Conservation (phyloP, 495 filamentous ascomycete genomes). For the Trichoderma asperelloides region DNA sequence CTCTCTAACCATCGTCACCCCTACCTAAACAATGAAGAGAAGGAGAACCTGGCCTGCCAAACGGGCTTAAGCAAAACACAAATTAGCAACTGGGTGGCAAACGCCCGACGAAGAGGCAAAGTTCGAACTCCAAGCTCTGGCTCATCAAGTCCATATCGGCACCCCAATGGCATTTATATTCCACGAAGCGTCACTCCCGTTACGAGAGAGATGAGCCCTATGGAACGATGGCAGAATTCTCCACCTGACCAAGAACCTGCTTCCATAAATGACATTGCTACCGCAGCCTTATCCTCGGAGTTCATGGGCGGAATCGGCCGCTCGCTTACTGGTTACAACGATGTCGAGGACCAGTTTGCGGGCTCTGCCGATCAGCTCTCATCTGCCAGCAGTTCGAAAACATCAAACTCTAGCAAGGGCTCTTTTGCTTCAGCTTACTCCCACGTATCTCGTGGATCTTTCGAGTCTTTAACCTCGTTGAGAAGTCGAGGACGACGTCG, state of each 20-base stretch:
- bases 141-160: conserved; percentile 43
- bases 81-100: conserved; percentile 80
- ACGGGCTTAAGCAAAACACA: conserved; percentile 69
- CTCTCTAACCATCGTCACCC: conserved; percentile 63
- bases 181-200: conserved; percentile 37
- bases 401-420: conserved; percentile 55
- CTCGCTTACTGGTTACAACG: conserved; percentile 43
- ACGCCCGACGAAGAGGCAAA: conserved; percentile 70
- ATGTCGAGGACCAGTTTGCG: conserved; percentile 36
- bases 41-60: conserved; percentile 58
- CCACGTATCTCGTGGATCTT: conserved; percentile 54
- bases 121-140: conserved; percentile 48
- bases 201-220: conserved; percentile 55
- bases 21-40: conserved; percentile 76
- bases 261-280: conserved; percentile 64
- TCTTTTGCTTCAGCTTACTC: conserved; percentile 69
- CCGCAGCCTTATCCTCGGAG: conserved; percentile 50
- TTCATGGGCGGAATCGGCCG: conserved; percentile 17
- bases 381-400: conserved; percentile 63
- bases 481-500: conserved; percentile 33
- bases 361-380: conserved; percentile 59
- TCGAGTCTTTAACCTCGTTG: conserved; percentile 48
- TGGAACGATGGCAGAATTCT: conserved; percentile 79
- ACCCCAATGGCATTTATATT: conserved; percentile 49
- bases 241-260: conserved; percentile 84